Evolutionary conservation across 2,329 filamentous ascomycete species (phyloP), one percentile per base, ranked within the genome.

Genomic region (Penicillium oxalicum): DNA sequence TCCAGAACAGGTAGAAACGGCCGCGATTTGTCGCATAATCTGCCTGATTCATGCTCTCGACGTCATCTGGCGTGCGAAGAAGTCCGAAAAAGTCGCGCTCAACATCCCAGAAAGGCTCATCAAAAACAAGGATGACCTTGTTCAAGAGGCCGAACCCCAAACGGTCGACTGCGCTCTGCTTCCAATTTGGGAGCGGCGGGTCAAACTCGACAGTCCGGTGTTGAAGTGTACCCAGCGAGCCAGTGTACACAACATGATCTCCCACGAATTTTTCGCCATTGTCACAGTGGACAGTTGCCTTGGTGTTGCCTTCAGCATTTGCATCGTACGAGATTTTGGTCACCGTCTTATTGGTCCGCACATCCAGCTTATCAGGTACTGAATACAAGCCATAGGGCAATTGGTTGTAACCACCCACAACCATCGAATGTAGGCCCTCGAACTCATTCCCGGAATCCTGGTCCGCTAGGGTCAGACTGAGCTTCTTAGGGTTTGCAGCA

Each of bases 1-100:
- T 97, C 81, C 95, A 97, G 81, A 95, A 97, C 59, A 98, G 82
- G 62, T 97, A 98, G 70, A 95, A 95, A 25, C 91, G 85, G n/a
- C 91, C 91, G 45, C 91, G 82, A 52, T 83, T 84, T 3, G 79
- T 75, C 4, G 83, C 76, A 62, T 97, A 97, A 56, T 95, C 87
- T 44, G 80, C 79, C 61, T 94, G 89, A 39, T 83, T 76, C 47
- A 91, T 77, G 62, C 89, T 95, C 48, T 83, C 78, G 3, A 78
- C 74, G 51, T 82, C 80, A 24, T 78, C 74, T 3, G 91, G 83
- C 56, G 88, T 83, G 49, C 91, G 85, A 37, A 98, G 74, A 36
- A 95, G 82, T 9, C 93, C 94, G 67, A 98, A 63, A 68, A 98
- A 97, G 66, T 98, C 90, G 56, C 88, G 82, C 38, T 85, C 79